A percentile compares a stretch with the other conserved stretches of the same genome.
Conservation (phyloP, 2,329 filamentous ascomycete species). For the Monosporascus sp. region DNA sequence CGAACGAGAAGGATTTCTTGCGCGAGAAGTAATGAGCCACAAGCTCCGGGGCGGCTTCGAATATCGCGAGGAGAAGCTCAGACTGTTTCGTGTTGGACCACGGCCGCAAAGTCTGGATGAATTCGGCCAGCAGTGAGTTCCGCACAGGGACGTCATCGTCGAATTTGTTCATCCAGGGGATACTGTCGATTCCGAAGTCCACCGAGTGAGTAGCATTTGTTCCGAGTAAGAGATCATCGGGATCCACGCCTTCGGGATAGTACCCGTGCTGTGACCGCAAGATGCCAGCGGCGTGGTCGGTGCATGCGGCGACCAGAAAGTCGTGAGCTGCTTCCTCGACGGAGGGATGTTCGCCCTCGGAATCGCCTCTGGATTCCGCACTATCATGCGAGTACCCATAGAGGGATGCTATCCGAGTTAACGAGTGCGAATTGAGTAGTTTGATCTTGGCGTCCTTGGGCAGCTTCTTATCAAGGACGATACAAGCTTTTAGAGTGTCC, state of each 20-base stretch:
- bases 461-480: slow-evolving; percentile 72
- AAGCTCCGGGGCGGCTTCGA: slow-evolving; percentile 76
- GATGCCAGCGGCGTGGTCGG: slow-evolving; percentile 65
- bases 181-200: slow-evolving; percentile 62
- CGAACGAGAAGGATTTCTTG: slow-evolving; percentile 76
- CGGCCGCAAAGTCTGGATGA: slow-evolving; percentile 73
- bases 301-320: slow-evolving; percentile 72
- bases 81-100: slow-evolving; percentile 78
- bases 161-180: slow-evolving; percentile 66
- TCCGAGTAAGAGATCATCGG: slow-evolving; percentile 35
- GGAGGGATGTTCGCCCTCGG: slow-evolving; percentile 34
- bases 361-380: slow-evolving; percentile 26
- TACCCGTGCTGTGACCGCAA: slow-evolving; percentile 74
- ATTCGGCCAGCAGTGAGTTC: slow-evolving; percentile 73
- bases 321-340: slow-evolving; percentile 68
- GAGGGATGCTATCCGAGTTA: slow-evolving; percentile 66
- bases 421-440: slow-evolving; percentile 68
- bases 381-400: slow-evolving; percentile 57
- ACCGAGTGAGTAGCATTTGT: slow-evolving; percentile 43
- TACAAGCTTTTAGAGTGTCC: slow-evolving; percentile 60
- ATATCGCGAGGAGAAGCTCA: slow-evolving; percentile 75
- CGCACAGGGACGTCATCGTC: slow-evolving; percentile 64
- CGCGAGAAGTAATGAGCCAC: slow-evolving; percentile 81
- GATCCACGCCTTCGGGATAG: slow-evolving; percentile 68
- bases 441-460: slow-evolving; percentile 68